These are phyloP conservation scores for Pichia heedii DNA, from an alignment of 805 yeast species.

Conservation along the genomic window DNA sequence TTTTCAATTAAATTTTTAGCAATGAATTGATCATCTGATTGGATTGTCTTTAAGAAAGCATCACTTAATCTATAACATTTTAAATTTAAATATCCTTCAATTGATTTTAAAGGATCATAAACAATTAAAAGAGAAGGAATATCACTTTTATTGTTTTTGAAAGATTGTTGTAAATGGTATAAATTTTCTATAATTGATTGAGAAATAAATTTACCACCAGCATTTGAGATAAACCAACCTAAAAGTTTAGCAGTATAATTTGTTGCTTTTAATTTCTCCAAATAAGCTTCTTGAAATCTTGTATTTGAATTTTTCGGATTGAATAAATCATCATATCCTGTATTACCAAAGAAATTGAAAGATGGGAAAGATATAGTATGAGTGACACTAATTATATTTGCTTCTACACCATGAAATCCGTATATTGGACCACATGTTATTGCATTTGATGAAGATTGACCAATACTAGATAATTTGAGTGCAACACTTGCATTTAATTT, in stretches of 20 bases:
- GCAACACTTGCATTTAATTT: slow-evolving; percentile 45
- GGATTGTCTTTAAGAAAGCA: slow-evolving; percentile 42
- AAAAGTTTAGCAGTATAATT: slow-evolving; percentile 61
- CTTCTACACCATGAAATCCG: slow-evolving; percentile 49
- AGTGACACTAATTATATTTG: slow-evolving; percentile 40
- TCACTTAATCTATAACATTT: slow-evolving; percentile 62
- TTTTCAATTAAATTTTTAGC: slow-evolving; percentile 52
- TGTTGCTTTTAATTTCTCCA: slow-evolving; percentile 50
- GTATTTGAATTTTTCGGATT: slow-evolving; percentile 48
- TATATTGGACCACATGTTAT: slow-evolving; percentile 62
- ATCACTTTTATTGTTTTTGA: slow-evolving; percentile 18
- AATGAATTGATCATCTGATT: slow-evolving; percentile 51
- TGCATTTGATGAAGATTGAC: slow-evolving; percentile 53
- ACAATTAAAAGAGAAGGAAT: slow-evolving; percentile 43
- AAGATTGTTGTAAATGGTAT: slow-evolving; percentile 45
- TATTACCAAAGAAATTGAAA: slow-evolving; percentile 1
- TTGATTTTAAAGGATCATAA: slow-evolving; percentile 62
- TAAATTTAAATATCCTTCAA: slow-evolving; percentile 53
- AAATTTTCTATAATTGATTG: slow-evolving; percentile 60
- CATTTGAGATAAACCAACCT: slow-evolving; percentile 75
- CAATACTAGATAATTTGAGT: slow-evolving; percentile 55
- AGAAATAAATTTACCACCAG: slow-evolving; percentile 61
- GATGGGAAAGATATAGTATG: slow-evolving; percentile 28
- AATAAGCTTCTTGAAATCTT: slow-evolving; percentile 60
- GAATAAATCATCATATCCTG: slow-evolving; percentile 41